Conservation (phyloP, 1,139 yeast genomes). For the Magnusiomyces suaveolens region DNA sequence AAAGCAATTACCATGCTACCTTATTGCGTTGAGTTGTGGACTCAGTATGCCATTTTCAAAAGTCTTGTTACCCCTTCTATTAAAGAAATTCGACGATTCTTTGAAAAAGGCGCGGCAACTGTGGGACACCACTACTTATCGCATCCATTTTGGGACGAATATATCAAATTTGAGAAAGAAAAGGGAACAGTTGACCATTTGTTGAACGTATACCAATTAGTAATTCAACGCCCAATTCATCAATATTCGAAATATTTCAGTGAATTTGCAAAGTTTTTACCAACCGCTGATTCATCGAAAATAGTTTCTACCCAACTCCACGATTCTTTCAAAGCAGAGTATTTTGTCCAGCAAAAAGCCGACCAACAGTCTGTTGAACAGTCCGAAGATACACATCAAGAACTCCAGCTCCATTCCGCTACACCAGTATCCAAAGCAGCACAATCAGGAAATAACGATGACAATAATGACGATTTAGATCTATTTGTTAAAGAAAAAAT, state of each 20-base stretch:
- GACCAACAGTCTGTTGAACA: conserved; percentile 23
- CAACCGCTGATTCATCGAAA: conserved; percentile 22
- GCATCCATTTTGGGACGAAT: conserved; percentile 67
- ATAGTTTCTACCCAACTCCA: conserved; percentile 22
- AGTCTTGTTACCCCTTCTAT: conserved; percentile 32
- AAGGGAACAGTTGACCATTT: conserved; percentile 22
- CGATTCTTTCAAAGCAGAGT: conserved; percentile 22
- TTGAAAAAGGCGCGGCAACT: conserved; percentile 49
- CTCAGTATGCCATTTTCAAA: conserved; percentile 49
- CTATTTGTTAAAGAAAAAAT: not conserved
- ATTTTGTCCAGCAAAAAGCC: conserved; percentile 23
- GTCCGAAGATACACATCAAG: too few species aligned
- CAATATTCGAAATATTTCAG: conserved; percentile 54
- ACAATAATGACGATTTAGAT: conserved; percentile 5
- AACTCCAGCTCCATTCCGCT: too few species aligned
- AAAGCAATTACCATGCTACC: conserved; percentile 45
- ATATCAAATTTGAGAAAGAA: conserved; percentile 48
- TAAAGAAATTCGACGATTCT: conserved; percentile 29
- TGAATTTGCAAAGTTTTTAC: conserved; percentile 22
- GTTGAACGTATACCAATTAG: conserved; percentile 20
- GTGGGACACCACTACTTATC: conserved; percentile 69
- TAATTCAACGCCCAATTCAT: conserved; percentile 65
- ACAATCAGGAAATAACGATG: too few species aligned
- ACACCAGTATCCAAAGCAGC: not conserved
- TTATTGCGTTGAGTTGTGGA: conserved; percentile 67